phyloP scores from a whole-genome alignment of 148 eudicot species.

The Pouteria glomerata region DNA sequence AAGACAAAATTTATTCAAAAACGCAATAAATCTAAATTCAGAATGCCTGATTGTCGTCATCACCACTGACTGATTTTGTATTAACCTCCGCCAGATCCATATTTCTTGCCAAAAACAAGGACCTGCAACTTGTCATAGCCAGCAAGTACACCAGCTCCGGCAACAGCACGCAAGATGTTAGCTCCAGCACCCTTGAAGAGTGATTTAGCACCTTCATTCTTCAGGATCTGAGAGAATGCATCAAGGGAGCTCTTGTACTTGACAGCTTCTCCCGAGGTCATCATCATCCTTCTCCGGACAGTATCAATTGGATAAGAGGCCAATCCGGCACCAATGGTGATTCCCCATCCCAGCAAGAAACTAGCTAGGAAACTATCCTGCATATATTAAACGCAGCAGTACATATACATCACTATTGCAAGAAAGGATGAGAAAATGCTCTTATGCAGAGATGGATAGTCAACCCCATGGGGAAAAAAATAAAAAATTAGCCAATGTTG shows the following conservation, averaged over 20 bases:
- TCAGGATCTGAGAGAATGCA: neutral
- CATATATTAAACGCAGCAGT: neutral
- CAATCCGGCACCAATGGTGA: constrained; percentile 54
- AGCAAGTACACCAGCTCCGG: constrained; percentile 25
- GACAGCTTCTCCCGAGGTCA: constrained; percentile 7
- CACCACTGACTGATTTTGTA: neutral
- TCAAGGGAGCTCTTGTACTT: constrained; percentile 8
- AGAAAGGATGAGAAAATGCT: no score
- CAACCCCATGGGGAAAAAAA: no score
- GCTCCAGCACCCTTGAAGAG: constrained; percentile 26
- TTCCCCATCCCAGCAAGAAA: constrained; percentile 54
- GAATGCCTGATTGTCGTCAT: neutral
- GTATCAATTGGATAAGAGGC: constrained; percentile 50
- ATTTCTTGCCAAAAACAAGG: constrained; percentile 20
- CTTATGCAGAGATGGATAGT: no score
- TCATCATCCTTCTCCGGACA: constrained; percentile 10
- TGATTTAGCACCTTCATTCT: constrained; percentile 13
- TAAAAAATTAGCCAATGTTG: no score
- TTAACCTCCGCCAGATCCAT: constrained; percentile 21
- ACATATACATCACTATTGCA: no score
- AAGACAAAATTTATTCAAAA: no score
- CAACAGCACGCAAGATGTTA: constrained; percentile 20
- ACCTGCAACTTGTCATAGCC: constrained; percentile 23
- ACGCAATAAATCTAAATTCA: no score
- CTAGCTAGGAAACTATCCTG: constrained; percentile 65